Evolutionary conservation across 2,329 filamentous ascomycete genomes (phyloP).

Genomic region (Xylariomycetidae sp.): DNA sequence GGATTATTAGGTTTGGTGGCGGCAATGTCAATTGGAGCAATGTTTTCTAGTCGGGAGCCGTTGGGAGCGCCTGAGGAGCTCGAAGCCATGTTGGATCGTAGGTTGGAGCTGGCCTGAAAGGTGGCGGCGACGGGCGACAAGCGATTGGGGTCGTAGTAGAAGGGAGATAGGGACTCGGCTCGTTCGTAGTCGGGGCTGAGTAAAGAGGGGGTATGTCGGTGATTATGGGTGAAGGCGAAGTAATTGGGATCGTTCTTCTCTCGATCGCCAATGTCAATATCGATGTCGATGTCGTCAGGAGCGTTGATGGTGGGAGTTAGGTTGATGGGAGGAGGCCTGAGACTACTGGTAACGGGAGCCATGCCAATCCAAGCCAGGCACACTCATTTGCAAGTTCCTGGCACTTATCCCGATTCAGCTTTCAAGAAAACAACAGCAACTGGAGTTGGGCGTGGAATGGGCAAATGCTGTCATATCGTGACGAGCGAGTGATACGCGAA

Average conservation of each 20-base stretch:
- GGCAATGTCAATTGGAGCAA: slow-evolving; percentile 31
- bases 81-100: slow-evolving; percentile 19
- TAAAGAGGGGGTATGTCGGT: slow-evolving; percentile 10
- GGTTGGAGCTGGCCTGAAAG: slow-evolving; percentile 18
- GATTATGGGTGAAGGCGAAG: slow-evolving; percentile 10
- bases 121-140: slow-evolving; percentile 26
- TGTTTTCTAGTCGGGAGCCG: slow-evolving; percentile 21
- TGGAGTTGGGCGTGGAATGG: too few relatives aligned
- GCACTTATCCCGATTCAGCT: slow-evolving; percentile 20
- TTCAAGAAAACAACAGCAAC: too few relatives aligned
- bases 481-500: too few relatives aligned
- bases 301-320: slow-evolving; percentile 25
- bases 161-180: slow-evolving; percentile 16
- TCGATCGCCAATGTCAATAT: slow-evolving; percentile 4
- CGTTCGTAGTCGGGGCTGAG: slow-evolving; percentile 11
- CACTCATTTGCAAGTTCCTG: too few relatives aligned
- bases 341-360: too few relatives aligned
- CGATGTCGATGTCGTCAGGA: slow-evolving; percentile 15
- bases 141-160: slow-evolving; percentile 28
- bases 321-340: slow-evolving; percentile 22
- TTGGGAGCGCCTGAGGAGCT: slow-evolving; percentile 13
- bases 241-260: slow-evolving; percentile 9
- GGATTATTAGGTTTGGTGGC: slow-evolving; percentile 50
- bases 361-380: too few relatives aligned
- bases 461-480: too few relatives aligned